phyloP scores from a whole-genome alignment of 441 rosid genomes.

The Daphne laureola region DNA sequence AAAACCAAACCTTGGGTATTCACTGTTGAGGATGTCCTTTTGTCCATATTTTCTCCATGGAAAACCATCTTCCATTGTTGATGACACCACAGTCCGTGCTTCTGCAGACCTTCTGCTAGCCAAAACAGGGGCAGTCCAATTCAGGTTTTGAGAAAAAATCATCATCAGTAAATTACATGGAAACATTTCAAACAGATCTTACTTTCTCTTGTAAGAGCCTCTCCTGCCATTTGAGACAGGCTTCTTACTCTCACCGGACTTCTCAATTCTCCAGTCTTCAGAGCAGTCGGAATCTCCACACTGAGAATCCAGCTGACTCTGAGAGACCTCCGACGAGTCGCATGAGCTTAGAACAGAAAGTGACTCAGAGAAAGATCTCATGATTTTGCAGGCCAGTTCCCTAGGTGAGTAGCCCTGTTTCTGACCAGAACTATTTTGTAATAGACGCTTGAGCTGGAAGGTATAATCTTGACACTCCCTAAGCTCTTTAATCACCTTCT shows the following conservation, averaged over 20 bases:
- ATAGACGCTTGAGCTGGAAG: constrained; percentile 35
- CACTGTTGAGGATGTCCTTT: constrained; percentile 62
- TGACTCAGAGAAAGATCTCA: constrained; percentile 39
- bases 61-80: constrained; percentile 35
- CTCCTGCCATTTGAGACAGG: constrained; percentile 29
- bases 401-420: constrained; percentile 6
- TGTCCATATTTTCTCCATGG: constrained; percentile 94
- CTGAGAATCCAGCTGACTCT: constrained; percentile 23
- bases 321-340: constrained; percentile 14
- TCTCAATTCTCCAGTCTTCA: constrained; percentile 36
- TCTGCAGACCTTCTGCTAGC: constrained; percentile 39
- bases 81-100: constrained; percentile 28
- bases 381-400: constrained; percentile 40
- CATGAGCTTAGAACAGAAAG: constrained; percentile 29
- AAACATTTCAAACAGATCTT: constrained; percentile 9
- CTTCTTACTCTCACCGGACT: constrained; percentile 48
- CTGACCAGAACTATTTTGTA: constrained; percentile 17
- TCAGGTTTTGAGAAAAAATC: background rate
- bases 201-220: constrained; percentile 83
- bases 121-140: background rate
- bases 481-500: constrained; percentile 30
- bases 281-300: constrained; percentile 22
- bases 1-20: constrained; percentile 69
- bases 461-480: constrained; percentile 37
- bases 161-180: background rate